Conservation (phyloP, 768 basidiomycete genomes). For the Rhodocollybia butyracea region DNA sequence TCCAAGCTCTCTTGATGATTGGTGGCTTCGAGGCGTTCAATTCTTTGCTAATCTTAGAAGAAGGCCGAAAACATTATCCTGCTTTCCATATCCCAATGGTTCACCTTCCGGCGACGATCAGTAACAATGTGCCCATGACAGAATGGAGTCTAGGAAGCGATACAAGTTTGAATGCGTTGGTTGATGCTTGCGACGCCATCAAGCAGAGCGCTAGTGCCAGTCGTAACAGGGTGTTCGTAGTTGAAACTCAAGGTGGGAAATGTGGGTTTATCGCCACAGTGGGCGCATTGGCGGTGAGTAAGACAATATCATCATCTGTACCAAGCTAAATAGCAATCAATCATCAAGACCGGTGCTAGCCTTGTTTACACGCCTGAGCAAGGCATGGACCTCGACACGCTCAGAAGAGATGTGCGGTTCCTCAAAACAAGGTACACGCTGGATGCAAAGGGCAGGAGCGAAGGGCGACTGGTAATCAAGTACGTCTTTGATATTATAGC, state of each 20-base stretch:
- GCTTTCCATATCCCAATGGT: constrained; percentile 95
- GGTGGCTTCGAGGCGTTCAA: constrained; percentile 97
- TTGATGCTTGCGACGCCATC: constrained; percentile 97
- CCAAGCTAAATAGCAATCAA: too few relatives aligned
- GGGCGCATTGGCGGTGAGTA: constrained; percentile 89
- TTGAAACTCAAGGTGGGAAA: constrained; percentile 96
- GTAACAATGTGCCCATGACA: constrained; percentile 97
- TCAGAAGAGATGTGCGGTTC: constrained; percentile 85
- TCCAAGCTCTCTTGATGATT: constrained; percentile 83
- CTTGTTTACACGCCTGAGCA: constrained; percentile 92
- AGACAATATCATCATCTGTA: background rate
- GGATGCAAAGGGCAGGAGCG: constrained; percentile 85
- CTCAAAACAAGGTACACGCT: constrained; percentile 81
- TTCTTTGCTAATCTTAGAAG: constrained; percentile 72
- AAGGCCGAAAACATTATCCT: constrained; percentile 79
- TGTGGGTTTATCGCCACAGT: constrained; percentile 95
- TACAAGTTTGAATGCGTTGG: constrained; percentile 95
- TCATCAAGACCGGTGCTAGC: constrained; percentile 76
- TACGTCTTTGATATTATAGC: constrained; percentile 32
- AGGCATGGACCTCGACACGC: constrained; percentile 79
- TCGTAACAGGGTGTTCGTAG: constrained; percentile 93
- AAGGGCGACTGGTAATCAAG: constrained; percentile 93
- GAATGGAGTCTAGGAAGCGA: constrained; percentile 95
- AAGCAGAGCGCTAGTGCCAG: constrained; percentile 98
- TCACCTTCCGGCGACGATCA: constrained; percentile 94